Conservation (phyloP, 805 yeast genomes). For the Ogataea degrootiae region DNA sequence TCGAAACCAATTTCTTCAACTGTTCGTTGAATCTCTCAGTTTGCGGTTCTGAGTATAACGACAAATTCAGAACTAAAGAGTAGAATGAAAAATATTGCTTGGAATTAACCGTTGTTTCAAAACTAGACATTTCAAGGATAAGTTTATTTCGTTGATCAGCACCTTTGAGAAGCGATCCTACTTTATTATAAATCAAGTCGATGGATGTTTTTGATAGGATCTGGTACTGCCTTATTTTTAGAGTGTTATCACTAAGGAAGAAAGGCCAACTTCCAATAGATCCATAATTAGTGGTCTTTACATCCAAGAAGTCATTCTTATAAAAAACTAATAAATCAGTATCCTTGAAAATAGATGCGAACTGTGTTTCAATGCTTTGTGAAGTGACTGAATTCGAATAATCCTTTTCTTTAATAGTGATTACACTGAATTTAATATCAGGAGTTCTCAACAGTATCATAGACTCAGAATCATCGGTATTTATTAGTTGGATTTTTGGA, state of each 20-base stretch:
- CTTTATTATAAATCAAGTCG: slow-evolving; percentile 54
- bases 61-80: slow-evolving; percentile 54
- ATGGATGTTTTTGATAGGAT: slow-evolving; percentile 63
- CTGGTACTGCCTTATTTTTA: slow-evolving; percentile 46
- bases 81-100: slow-evolving; percentile 66
- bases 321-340: slow-evolving; percentile 71
- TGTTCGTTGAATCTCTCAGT: slow-evolving; percentile 51
- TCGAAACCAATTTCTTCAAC: slow-evolving; percentile 60
- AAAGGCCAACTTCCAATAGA: slow-evolving; percentile 76
- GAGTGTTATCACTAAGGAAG: slow-evolving; percentile 70
- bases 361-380: slow-evolving; percentile 55
- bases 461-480: slow-evolving; percentile 46
- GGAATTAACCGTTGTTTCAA: slow-evolving; percentile 67
- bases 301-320: slow-evolving; percentile 37
- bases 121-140: slow-evolving; percentile 63
- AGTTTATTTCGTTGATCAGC: slow-evolving; percentile 38
- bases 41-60: slow-evolving; percentile 65
- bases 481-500: slow-evolving; percentile 76
- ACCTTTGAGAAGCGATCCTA: slow-evolving; percentile 36
- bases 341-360: slow-evolving; percentile 60
- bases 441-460: slow-evolving; percentile 73
- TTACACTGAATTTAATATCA: slow-evolving; percentile 58
- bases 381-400: slow-evolving; percentile 9
- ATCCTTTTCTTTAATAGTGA: slow-evolving; percentile 49
- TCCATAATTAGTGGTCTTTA: slow-evolving; percentile 57